Percentiles rank a stretch among this genome's conserved stretches.
These are phyloP conservation scores for Talaromyces proteolyticus DNA, from an alignment of 495 filamentous ascomycete species.

Conservation along the genomic window DNA sequence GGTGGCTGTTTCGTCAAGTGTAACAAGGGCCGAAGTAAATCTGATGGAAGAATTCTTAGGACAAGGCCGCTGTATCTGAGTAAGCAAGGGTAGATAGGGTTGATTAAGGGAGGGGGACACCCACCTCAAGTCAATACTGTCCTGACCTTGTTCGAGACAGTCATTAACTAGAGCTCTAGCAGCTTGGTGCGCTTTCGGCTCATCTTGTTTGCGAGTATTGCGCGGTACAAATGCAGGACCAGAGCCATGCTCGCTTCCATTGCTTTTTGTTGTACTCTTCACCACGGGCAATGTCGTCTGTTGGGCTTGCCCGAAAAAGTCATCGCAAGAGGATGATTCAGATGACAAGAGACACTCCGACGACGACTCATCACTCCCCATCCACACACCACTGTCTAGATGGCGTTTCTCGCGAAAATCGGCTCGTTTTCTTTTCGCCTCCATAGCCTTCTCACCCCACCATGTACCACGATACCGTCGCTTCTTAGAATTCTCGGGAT, in stretches of 20 bases:
- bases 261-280: neutral
- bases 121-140: slow-evolving; percentile 62
- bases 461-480: slow-evolving; percentile 64
- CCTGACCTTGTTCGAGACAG: slow-evolving; percentile 55
- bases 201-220: slow-evolving; percentile 14
- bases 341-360: slow-evolving; percentile 26
- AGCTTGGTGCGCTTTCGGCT: slow-evolving; percentile 29
- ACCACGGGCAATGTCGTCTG: slow-evolving; percentile 5
- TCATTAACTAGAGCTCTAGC: slow-evolving; percentile 39
- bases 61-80: slow-evolving; percentile 19
- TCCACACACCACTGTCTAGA: slow-evolving; percentile 79
- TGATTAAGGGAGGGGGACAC: slow-evolving; percentile 15
- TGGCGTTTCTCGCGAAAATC: slow-evolving; percentile 54
- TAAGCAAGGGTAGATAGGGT: slow-evolving; percentile 22
- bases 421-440: slow-evolving; percentile 45
- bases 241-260: neutral
- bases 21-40: slow-evolving; percentile 49
- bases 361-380: slow-evolving; percentile 57
- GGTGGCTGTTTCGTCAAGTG: slow-evolving; percentile 48
- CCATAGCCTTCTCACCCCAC: slow-evolving; percentile 55
- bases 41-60: slow-evolving; percentile 24
- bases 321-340: slow-evolving; percentile 29
- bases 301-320: slow-evolving; percentile 23
- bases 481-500: slow-evolving; percentile 43
- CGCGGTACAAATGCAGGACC: slow-evolving; percentile 1